Evolutionary conservation across 805 yeast species (phyloP), one percentile per base, ranked within the genome.

Genomic region (Clavispora carvajalis): DNA sequence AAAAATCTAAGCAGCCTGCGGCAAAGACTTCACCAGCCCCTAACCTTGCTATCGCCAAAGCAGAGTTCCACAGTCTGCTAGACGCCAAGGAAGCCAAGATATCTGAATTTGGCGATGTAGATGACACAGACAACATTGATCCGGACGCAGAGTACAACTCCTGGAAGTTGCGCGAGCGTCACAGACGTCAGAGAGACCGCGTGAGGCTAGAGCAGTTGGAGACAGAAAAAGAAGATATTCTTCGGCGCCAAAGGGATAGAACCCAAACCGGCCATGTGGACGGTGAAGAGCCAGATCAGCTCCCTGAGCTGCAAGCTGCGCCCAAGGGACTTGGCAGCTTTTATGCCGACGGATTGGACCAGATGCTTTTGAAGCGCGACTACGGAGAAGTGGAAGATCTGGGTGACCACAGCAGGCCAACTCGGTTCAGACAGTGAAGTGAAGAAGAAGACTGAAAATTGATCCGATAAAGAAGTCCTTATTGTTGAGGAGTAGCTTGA

Each of bases 61-160:
- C 52, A 9, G 53, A 47, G 23, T 43, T 39, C n/a, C 45, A 34
- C 12, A 49, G 38, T 17, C 36, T 34, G 15, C 29, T 41, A 7
- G 41, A 39, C 25, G n/a, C 41, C n/a, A 42, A 36, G 18, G 24
- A 46, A 7, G 17, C 39, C 13, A 46, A 45, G 17, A 36, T 23
- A 8, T 18, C 52, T 37, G 43, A 58, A 11, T 62, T 52, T 36
- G 62, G 59, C 39, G 69, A 67, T 1, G 52, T 60, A 0, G 85
- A 80, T 48, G 89, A 82, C 49, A 74, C 82, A 0, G 86, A 82
- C 48, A 79, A 72, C 25, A 28, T 74, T 5, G 79, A 79, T 41
- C 78, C 82, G 0, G 75, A 66, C 38, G 54, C 43, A 7, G 82
- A 77, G 39, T 63, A 52, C 40, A 38, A 38, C 15, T 52, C 45